These are phyloP conservation scores for Amphibolis antarctica DNA, from an alignment of 106 monocot genomes.

Conservation along the genomic window DNA sequence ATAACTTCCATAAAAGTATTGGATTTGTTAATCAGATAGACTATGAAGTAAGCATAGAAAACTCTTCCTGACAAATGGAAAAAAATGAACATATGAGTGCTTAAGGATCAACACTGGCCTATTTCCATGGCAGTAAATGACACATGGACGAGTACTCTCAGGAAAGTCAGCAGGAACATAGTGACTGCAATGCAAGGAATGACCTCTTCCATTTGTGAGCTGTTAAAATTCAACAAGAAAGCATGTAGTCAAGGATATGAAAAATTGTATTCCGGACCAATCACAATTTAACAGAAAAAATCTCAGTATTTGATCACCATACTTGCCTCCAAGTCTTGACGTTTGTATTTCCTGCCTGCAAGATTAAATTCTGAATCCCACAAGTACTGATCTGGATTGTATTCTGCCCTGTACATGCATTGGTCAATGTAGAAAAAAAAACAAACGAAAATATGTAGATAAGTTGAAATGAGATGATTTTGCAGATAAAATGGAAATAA, in stretches of 20 bases:
- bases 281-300: constrained; percentile 30
- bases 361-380: constrained; percentile 97
- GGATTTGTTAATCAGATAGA: background rate
- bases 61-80: no score
- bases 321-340: constrained; percentile 99
- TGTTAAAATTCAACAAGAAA: constrained; percentile 33
- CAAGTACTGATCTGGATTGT: constrained; percentile 89
- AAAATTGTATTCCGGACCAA: constrained; percentile 2
- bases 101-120: constrained; percentile 32
- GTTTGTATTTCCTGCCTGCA: constrained; percentile 91
- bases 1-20: no score
- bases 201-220: constrained; percentile 78
- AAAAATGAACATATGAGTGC: background rate
- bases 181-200: constrained; percentile 85
- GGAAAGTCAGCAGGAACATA: constrained; percentile 55
- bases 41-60: background rate
- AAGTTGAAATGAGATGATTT: background rate
- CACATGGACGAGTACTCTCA: constrained; percentile 78
- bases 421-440: constrained; percentile 10
- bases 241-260: constrained; percentile 6
- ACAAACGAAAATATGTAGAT: background rate
- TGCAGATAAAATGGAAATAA: no score
- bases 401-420: constrained; percentile 73
- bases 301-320: constrained; percentile 41
- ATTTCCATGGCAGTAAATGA: constrained; percentile 98